Evolutionary conservation across 2,329 filamentous ascomycete species (phyloP), one percentile per base, ranked within the genome.

Genomic region (Cordyceps militaris): DNA sequence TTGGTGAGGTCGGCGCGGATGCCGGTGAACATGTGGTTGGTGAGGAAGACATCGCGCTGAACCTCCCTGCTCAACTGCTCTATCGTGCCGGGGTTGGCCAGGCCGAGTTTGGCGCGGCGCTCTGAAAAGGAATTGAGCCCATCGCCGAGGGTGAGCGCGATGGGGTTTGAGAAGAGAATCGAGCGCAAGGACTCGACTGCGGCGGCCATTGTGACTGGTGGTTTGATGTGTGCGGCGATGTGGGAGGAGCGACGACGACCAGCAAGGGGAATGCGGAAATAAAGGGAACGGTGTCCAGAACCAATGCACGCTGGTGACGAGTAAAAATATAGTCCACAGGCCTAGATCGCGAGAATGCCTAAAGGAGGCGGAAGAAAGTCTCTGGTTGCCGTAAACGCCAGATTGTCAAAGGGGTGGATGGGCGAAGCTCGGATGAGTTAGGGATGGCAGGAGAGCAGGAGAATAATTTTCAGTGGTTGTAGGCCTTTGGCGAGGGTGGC

Each of bases 1-100:
- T 97, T 97, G 71, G 91, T 97, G 71, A 97, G 80, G 75, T 99
- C 94, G 73, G 93, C 95, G 71, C 93, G 89, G 73, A 99, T 83
- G 68, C 94, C 94, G 46, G 90, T 89, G 80, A 99, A 97, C 85
- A 94, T 95, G 74, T 91, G 89, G 80, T 97, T 96, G 77, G 88
- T 94, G 69, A 97, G 85, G 72, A 97, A 87, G 66, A 97, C 92
- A 82, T 97, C 92, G 76, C 92, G 91, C 78, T 95, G 88, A 62
- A 97, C 91, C 79, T 99, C 94, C 72, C 88, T 87, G 66, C 88
- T 84, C 72, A 96, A 86, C 70, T 86, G 86, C 76, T 99, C 94
- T 65, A 97, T 86, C 54, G 89, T 92, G 67, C 94, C 94, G 42
- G 94, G 94, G 76, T 97, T 97, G 65, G 87, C 82, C 66, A 99